These are phyloP conservation scores for Asparagopsis taxiformis DNA, from an alignment of 31 red algal species.

Conservation along the genomic window DNA sequence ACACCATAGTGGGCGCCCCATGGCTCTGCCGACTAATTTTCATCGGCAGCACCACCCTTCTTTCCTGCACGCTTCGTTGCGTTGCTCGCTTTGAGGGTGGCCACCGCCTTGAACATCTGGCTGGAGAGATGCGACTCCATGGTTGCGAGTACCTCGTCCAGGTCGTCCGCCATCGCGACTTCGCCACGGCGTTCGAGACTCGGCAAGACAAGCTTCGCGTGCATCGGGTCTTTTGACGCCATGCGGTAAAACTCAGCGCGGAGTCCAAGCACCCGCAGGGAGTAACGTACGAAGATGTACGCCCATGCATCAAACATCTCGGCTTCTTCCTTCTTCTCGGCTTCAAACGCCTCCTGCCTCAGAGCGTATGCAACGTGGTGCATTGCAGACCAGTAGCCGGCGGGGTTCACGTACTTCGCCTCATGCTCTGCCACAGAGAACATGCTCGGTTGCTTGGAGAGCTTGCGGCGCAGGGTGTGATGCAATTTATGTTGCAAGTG, in stretches of 20 bases:
- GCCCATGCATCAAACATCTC: neutral
- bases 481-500: too few relatives aligned
- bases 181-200: conserved; percentile 5
- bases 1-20: conserved; percentile 22
- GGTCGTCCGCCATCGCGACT: neutral
- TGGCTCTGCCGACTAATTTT: neutral
- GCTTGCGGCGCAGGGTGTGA: neutral
- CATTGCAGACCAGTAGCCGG: conserved; percentile 9
- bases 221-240: conserved; percentile 1
- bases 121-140: neutral
- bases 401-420: conserved; percentile 18
- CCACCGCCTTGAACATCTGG: conserved; percentile 11
- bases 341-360: conserved; percentile 1
- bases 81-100: conserved; percentile 13
- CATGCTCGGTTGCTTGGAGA: neutral
- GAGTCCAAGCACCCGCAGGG: conserved; percentile 14
- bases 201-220: neutral
- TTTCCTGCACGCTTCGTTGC: conserved; percentile 22
- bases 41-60: conserved; percentile 2
- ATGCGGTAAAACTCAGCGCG: conserved; percentile 17
- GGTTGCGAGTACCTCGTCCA: neutral
- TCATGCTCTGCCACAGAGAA: conserved; percentile 8
- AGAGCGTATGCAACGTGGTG: neutral
- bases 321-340: conserved; percentile 1
- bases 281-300: neutral